Base-by-base conservation (phyloP, 148 eudicot genomes). In the Fagopyrum esculentum region DNA sequence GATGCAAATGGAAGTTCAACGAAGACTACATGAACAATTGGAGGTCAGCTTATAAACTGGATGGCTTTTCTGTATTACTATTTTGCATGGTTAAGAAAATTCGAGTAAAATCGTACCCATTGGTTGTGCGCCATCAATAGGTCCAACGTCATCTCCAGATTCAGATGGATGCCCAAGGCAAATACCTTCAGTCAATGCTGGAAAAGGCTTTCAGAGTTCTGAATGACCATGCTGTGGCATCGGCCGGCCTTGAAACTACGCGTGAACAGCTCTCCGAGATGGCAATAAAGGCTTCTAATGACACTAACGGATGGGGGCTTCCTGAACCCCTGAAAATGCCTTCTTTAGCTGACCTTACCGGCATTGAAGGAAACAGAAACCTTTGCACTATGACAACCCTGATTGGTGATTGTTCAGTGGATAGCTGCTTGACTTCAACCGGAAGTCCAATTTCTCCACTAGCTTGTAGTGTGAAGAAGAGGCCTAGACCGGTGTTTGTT, bases 1-100 rank as follows among this genome's bases (percentile, higher is more conserved):
- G 12, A 84, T 80, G 15, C 96, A 91, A 79, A 91, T 91, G 96
- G 96, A 91, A 81, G 88, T 91, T 75, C 96, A 91, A 71, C 78
- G 87, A 79, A 86, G 84, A 81, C 76, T 91, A 66, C 96, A 91
- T 74, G 93, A 91, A 60, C 93, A 91, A 79, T 76, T 91, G 69
- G 96, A 91, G 96, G 96, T 91, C 64, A 45, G 83, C 22, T 55
- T 84, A 10, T 69, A 50, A 55, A 9, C 72, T 69, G 66, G 46
- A 9, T 75, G 47, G 15, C 46, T 10, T 16, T 74, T 74, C 59
- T 40, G 57, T 49, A 11, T 51, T 54, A 35, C 64, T 15, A 48
- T 66, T 73, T 57, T 69, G 6, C 10, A 12, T 6, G 15, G 30
- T 13, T 54, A 35, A 73, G 43, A 4, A 43, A 51, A 6, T 8